Evolutionary conservation across 2,329 filamentous ascomycete species (phyloP), one percentile per base, ranked within the genome.

Genomic region (Calonectria hawksworthii): DNA sequence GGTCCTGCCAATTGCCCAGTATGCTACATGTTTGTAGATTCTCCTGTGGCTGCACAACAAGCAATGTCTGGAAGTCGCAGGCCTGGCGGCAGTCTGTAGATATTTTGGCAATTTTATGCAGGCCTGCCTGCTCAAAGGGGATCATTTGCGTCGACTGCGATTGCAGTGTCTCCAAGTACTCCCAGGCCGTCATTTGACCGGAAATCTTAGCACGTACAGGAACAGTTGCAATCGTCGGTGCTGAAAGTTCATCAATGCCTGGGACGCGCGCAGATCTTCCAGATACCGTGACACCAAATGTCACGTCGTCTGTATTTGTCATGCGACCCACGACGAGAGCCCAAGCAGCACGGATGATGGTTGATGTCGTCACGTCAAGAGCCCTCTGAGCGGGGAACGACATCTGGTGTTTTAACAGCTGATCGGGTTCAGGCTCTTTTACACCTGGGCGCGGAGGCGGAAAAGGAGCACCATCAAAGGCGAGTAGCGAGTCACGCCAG

Each of bases 91-190:
- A 30, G 6, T 54, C 47, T 5, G 59, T 16, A 30, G 41, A 41
- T 13, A 74, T 21, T 16, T 61, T 50, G 9, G 61, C 44, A 21
- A 76, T 76, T 11, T 28, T 32, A 3, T 73, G 74, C 36, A 77
- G 38, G 23, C 76, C 76, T 2, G 59, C 69, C 44, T 77, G 74
- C 30, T 75, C 71, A 26, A 32, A 72, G 3, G 70, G 26, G 7
- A 74, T 73, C 73, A 77, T 76, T 9, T 70, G 68, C 11, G 56
- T 54, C 7, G 74, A 34, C n/a, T 75, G 64, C 2, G 38, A 10
- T 16, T 80, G 76, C 0, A 79, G 30, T 0, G 80, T 77, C 26
- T 87, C 80, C 21, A 92, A 80, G 69, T 87, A 89, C 28, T 87
- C 80, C 0, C 77, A 74, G 9, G 87, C 80, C 0, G 80, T 78